These are phyloP conservation scores for Scleroderma citrinum DNA, from an alignment of 768 basidiomycete species.

Conservation along the genomic window DNA sequence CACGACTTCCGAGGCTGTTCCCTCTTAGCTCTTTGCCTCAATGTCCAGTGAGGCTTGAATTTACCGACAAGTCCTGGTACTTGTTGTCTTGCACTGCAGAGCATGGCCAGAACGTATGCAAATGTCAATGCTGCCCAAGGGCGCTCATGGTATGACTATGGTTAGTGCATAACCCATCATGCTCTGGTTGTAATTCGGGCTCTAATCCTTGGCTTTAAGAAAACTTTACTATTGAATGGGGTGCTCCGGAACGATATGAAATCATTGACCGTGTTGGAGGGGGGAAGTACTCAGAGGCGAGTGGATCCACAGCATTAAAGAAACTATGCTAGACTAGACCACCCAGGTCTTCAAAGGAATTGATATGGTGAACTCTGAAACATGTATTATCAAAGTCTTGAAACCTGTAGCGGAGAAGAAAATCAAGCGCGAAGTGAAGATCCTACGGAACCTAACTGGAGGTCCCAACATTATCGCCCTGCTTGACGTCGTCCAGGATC, in stretches of 20 bases:
- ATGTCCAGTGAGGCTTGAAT: conserved; percentile 21
- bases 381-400: conserved; percentile 63
- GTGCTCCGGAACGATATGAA: conserved; percentile 61
- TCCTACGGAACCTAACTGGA: conserved; percentile 61
- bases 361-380: conserved; percentile 47
- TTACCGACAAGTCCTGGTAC: conserved; percentile 11
- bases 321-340: background rate
- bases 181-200: background rate
- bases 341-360: conserved; percentile 53
- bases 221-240: conserved; percentile 58
- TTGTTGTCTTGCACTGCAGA: conserved; percentile 11
- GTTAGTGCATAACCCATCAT: conserved; percentile 26
- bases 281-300: conserved; percentile 62
- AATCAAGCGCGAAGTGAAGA: conserved; percentile 73
- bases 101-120: conserved; percentile 48
- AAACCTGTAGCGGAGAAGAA: conserved; percentile 65
- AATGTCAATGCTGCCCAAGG: conserved; percentile 55
- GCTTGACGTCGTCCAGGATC: conserved; percentile 64
- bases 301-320: conserved; percentile 6
- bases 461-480: conserved; percentile 65
- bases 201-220: conserved; percentile 29
- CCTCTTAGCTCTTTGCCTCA: conserved; percentile 16
- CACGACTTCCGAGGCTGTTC: conserved; percentile 16
- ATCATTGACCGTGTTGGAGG: conserved; percentile 58
- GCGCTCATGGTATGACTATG: conserved; percentile 58